These are phyloP conservation scores for Annulohypoxylon moriforme DNA, from an alignment of 495 filamentous ascomycete species.

Conservation along the genomic window DNA sequence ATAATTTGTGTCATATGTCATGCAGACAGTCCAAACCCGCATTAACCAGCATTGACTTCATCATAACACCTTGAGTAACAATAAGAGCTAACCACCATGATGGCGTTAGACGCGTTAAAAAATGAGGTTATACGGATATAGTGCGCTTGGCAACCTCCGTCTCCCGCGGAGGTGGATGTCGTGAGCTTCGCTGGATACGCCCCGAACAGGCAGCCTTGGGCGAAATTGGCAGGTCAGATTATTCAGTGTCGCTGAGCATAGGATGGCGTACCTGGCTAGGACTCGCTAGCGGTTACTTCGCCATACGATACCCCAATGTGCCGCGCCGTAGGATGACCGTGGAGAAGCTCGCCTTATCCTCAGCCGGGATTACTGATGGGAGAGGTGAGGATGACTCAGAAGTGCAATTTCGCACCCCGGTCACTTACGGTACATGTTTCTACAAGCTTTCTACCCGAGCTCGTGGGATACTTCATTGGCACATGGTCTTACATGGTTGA, in stretches of 20 bases:
- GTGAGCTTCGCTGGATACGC: background rate
- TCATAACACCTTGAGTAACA: background rate
- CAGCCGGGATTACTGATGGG: background rate
- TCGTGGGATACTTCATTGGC: background rate
- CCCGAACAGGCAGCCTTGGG: background rate
- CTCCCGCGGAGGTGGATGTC: background rate
- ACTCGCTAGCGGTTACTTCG: background rate
- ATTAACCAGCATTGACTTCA: background rate
- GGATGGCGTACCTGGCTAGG: background rate
- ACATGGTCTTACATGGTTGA: background rate
- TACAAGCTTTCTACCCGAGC: background rate
- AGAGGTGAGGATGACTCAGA: conserved; percentile 4
- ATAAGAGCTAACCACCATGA: background rate
- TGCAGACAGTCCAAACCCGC: background rate
- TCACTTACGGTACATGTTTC: background rate
- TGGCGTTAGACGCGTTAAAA: background rate
- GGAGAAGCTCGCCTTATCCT: background rate
- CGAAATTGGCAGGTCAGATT: background rate
- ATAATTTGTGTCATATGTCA: background rate
- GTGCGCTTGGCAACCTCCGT: background rate
- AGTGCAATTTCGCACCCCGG: background rate
- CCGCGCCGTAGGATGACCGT: background rate
- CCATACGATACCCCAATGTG: background rate
- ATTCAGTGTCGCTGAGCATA: background rate
- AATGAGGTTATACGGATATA: conserved; percentile 3